phyloP scores from a whole-genome alignment of 2,329 filamentous ascomycete genomes.

The Colletotrichum gloeosporioides region DNA sequence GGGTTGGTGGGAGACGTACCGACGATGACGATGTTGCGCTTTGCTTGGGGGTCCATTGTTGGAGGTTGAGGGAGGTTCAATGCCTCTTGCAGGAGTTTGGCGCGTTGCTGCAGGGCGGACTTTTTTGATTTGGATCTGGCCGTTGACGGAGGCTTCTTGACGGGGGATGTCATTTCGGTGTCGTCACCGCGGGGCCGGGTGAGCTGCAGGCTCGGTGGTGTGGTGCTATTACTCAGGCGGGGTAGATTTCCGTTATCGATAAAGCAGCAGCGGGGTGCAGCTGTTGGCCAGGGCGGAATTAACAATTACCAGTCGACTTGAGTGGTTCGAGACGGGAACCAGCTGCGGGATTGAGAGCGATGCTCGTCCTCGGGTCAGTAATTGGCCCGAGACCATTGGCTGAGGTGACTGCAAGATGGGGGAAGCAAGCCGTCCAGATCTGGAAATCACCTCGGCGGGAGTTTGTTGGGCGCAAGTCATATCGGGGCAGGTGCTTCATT shows the following conservation, averaged over 20 bases:
- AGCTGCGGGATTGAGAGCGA: background rate
- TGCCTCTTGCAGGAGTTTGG: background rate
- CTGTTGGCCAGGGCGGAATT: background rate
- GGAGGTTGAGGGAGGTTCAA: background rate
- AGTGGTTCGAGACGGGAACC: background rate
- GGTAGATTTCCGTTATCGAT: slow-evolving; percentile 17
- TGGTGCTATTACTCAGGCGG: background rate
- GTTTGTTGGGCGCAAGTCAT: background rate
- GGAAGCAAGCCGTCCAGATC: background rate
- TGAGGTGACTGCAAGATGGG: background rate
- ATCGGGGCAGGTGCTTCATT: background rate
- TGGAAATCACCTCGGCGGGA: slow-evolving; percentile 4
- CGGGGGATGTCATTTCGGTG: slow-evolving; percentile 7
- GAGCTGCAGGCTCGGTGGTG: background rate
- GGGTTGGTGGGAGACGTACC: slow-evolving; percentile 35
- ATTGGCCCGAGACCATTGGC: background rate
- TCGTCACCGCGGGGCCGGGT: slow-evolving; percentile 7
- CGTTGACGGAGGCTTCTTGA: slow-evolving; percentile 1
- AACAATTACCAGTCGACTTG: background rate
- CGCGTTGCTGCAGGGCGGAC: background rate
- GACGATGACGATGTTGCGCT: slow-evolving; percentile 56
- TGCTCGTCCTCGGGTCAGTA: background rate
- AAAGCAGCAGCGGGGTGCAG: slow-evolving; percentile 2
- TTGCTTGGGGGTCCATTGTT: slow-evolving; percentile 24
- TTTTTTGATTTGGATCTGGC: slow-evolving; percentile 2